Conservation (phyloP, 345 rosid species). For the Melastoma malabathricum region DNA sequence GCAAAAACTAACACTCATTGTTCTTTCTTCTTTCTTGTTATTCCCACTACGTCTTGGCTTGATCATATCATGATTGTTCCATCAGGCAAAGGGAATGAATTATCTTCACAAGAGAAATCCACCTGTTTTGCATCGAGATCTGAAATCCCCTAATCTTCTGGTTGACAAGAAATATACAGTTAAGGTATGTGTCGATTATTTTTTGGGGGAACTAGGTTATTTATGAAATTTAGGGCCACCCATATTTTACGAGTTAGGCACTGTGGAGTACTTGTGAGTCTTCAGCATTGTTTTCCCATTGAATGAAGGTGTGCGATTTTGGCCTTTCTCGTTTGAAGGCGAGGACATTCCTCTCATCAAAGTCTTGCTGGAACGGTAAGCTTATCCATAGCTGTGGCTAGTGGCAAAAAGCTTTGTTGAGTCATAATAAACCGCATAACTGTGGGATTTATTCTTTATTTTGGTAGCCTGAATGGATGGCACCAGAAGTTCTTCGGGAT, state of each 20-base stretch:
- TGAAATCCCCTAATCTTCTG: slow-evolving; percentile 94
- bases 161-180: slow-evolving; percentile 97
- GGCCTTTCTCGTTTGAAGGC: slow-evolving; percentile 97
- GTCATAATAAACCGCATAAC: neutral
- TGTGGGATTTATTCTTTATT: slow-evolving; percentile 2
- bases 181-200: slow-evolving; percentile 34
- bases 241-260: no score
- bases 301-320: slow-evolving; percentile 83
- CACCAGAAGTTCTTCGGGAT: slow-evolving; percentile 96
- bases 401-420: neutral
- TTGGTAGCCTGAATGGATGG: slow-evolving; percentile 98
- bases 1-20: slow-evolving; percentile 1
- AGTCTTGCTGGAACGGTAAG: slow-evolving; percentile 99
- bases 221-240: neutral
- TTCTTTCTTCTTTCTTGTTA: slow-evolving; percentile 8
- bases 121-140: slow-evolving; percentile 93
- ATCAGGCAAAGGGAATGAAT: slow-evolving; percentile 99
- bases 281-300: slow-evolving; percentile 6
- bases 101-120: slow-evolving; percentile 93
- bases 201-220: neutral
- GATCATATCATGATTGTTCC: slow-evolving; percentile 4
- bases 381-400: slow-evolving; percentile 10
- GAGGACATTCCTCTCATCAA: slow-evolving; percentile 90
- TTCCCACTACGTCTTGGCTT: neutral
- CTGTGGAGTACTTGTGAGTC: no score